Base-by-base conservation (phyloP, 176 grass and related monocot genomes). In the Canna indica region DNA sequence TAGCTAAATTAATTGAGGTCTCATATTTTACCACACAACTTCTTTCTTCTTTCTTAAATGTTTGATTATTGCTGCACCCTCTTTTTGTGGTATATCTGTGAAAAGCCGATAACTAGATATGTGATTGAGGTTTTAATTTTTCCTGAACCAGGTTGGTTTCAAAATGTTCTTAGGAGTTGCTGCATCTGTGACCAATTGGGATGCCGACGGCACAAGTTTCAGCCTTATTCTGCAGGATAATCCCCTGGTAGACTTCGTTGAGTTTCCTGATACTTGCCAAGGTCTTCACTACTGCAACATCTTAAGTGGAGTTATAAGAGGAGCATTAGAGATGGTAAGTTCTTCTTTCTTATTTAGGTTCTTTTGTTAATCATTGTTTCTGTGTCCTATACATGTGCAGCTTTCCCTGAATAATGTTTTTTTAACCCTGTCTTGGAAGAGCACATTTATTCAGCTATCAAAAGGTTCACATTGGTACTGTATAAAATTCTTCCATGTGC, bases 111-210 rank as follows among this genome's bases (percentile, higher is more conserved):
- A 68, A 14, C 15, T 42, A 48, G 25, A 32, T 32, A 8, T 47
- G 44, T 70, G 45, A 70, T 33, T 46, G 3, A 50, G 8, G 28
- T 16, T 69, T 46, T 45, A 54, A 80, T 44, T 69, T 29, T 12
- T 74, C 63, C 11, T 5, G 6, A 45, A 81, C 69, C 84, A 99
- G 94, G 86, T 99, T 80, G 94, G 94, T 7, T 93, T 99, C 72
- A 99, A 99, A 78, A 99, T 99, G 94, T 99, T 93, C 83, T 75
- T 99, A 68, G 89, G 94, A 31, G 86, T 99, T 47, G 85, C 94
- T 75, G 94, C 94, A 45, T 85, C 80, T 73, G 86, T 99, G 53
- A 90, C 90, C 20, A 93, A 90, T 50, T 99, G 94, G 94, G 94
- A 99, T 85, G 84, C 86, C 63, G 94, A 99, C 73, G 94, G 94